These are phyloP conservation scores for Phyllachora maydis DNA, from an alignment of 2,329 filamentous ascomycete species.

Conservation along the genomic window DNA sequence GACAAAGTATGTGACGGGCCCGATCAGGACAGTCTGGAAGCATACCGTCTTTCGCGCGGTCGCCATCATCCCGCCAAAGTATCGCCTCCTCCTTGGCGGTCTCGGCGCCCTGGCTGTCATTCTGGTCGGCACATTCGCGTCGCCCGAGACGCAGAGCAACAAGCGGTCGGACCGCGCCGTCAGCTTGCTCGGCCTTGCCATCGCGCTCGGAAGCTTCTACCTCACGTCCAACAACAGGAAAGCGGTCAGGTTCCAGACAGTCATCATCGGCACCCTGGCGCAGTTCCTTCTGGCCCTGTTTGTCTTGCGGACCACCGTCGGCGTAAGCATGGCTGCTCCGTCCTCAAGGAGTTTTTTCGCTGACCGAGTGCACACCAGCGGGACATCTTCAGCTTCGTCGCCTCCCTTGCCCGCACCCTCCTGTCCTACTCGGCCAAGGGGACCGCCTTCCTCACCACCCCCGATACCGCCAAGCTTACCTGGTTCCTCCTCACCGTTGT, in stretches of 20 bases:
- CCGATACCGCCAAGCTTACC: slow-evolving; percentile 15
- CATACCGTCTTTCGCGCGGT: neutral
- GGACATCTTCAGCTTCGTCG: slow-evolving; percentile 85
- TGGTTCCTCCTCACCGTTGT: slow-evolving; percentile 66
- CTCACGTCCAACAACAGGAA: slow-evolving; percentile 49
- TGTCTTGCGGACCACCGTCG: slow-evolving; percentile 57
- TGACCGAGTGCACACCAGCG: too few species aligned
- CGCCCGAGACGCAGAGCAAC: slow-evolving; percentile 52
- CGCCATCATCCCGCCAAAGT: slow-evolving; percentile 36
- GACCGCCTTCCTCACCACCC: slow-evolving; percentile 46
- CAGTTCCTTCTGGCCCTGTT: slow-evolving; percentile 84
- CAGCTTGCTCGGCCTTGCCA: slow-evolving; percentile 55
- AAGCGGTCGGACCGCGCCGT: slow-evolving; percentile 62
- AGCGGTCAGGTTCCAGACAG: slow-evolving; percentile 50
- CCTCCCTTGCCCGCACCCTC: slow-evolving; percentile 49
- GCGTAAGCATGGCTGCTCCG: slow-evolving; percentile 33
- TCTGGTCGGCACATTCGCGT: slow-evolving; percentile 58
- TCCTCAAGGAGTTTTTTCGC: too few species aligned
- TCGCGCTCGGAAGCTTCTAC: slow-evolving; percentile 51
- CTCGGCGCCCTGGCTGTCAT: slow-evolving; percentile 47
- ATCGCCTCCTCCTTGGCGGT: slow-evolving; percentile 42
- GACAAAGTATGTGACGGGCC: neutral
- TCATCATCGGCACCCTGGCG: slow-evolving; percentile 72
- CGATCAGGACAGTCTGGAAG: neutral
- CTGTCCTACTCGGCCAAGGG: slow-evolving; percentile 59